Evolutionary conservation across 192 early-diverging fungal genomes (phyloP).

Genomic region (Spizellomyces punctatus): DNA sequence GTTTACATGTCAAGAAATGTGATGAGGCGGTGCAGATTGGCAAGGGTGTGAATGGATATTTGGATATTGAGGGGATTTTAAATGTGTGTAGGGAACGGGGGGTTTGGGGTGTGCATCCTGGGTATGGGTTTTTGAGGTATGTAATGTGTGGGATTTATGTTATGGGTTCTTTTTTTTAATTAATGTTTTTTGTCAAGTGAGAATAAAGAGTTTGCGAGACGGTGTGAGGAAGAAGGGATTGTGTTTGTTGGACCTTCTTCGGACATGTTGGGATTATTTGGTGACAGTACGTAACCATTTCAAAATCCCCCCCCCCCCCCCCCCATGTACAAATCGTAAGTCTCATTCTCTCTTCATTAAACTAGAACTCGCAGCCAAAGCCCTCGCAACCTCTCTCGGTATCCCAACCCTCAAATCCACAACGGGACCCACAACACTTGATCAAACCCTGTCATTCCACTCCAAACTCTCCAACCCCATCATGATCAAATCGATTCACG

Average conservation of each 20-base stretch:
- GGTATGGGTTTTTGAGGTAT: slow-evolving; percentile 83
- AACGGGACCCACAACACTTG: slow-evolving; percentile 65
- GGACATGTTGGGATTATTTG: slow-evolving; percentile 80
- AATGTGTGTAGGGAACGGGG: slow-evolving; percentile 69
- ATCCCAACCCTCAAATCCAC: slow-evolving; percentile 85
- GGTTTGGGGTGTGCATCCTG: slow-evolving; percentile 92
- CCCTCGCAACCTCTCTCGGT: slow-evolving; percentile 64
- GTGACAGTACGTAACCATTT: slow-evolving; percentile 71
- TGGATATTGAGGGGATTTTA: slow-evolving; percentile 58
- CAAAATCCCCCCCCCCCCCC: too few species aligned
- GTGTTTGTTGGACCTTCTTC: slow-evolving; percentile 81
- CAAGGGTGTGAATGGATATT: neutral
- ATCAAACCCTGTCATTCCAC: slow-evolving; percentile 70
- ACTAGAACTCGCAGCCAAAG: neutral
- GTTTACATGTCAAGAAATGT: slow-evolving; percentile 82
- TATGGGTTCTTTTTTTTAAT: too few species aligned
- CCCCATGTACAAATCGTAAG: too few species aligned
- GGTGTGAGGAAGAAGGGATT: slow-evolving; percentile 77
- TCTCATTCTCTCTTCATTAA: too few species aligned
- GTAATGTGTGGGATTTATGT: too few species aligned
- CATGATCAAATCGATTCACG: slow-evolving; percentile 90
- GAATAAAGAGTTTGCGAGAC: slow-evolving; percentile 87
- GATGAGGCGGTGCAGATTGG: neutral
- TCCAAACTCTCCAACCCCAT: slow-evolving; percentile 74
- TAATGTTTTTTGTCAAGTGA: slow-evolving; percentile 55